phyloP scores from a whole-genome alignment of 306 rosid genomes.

The Prunus fruticosa region DNA sequence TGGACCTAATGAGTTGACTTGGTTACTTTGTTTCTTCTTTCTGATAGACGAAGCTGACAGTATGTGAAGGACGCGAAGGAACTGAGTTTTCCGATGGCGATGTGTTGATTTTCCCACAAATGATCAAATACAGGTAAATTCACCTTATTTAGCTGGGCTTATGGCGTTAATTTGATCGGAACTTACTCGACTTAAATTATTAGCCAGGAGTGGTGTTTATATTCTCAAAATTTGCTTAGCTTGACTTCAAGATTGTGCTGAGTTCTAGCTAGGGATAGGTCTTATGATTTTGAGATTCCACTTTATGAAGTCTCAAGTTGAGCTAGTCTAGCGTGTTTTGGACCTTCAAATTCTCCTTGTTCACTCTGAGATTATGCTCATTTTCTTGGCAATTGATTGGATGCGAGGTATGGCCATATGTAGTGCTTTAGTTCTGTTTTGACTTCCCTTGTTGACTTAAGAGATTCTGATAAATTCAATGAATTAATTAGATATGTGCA shows the following conservation, averaged over 20 bases:
- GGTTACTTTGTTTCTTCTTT: conserved; percentile 6
- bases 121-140: conserved; percentile 71
- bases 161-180: not conserved
- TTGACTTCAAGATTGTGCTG: not conserved
- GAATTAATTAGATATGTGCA: not conserved
- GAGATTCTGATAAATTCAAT: not conserved
- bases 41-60: conserved; percentile 67
- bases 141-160: not conserved
- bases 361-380: not conserved
- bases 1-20: conserved; percentile 6
- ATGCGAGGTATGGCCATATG: not conserved
- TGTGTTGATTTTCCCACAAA: conserved; percentile 77
- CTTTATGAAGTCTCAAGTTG: not conserved
- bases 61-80: conserved; percentile 68
- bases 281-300: not conserved
- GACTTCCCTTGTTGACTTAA: not conserved
- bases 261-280: not conserved
- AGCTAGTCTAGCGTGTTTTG: not conserved
- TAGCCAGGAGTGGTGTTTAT: not conserved
- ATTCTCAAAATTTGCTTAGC: not conserved
- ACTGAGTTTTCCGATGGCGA: conserved; percentile 63
- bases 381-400: not conserved
- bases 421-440: not conserved
- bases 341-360: not conserved
- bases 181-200: not conserved